Percentiles rank a stretch among this genome's conserved stretches.
Conservation (phyloP, 371 early-diverging fungal genomes). For the Zancudomyces culisetae region DNA sequence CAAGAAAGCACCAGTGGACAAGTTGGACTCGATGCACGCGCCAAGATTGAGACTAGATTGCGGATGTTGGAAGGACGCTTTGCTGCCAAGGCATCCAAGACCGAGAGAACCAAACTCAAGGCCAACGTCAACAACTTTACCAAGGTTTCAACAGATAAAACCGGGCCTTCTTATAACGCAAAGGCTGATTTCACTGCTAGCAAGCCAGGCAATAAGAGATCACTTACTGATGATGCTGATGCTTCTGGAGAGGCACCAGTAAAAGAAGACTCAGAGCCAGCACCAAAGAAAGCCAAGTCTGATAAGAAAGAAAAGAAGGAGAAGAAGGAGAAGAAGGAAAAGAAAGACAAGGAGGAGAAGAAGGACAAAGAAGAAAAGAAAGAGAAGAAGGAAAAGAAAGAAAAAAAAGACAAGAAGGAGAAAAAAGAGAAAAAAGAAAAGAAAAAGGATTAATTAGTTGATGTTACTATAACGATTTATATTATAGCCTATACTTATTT, state of each 20-base stretch:
- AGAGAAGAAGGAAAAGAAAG: constrained; percentile 26
- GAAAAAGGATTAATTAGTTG: neutral
- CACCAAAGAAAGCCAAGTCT: constrained; percentile 20
- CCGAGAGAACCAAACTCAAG: constrained; percentile 12
- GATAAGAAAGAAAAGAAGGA: constrained; percentile 27
- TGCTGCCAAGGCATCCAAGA: constrained; percentile 22
- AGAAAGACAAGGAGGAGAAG: constrained; percentile 17
- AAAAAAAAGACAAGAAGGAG: constrained; percentile 26
- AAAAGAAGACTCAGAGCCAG: constrained; percentile 5
- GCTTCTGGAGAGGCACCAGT: constrained; percentile 18
- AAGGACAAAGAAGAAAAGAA: constrained; percentile 21
- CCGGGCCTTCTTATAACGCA: constrained; percentile 24
- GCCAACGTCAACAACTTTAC: constrained; percentile 18
- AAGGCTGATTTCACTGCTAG: constrained; percentile 19
- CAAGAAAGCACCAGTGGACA: constrained; percentile 65
- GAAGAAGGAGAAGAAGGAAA: constrained; percentile 14
- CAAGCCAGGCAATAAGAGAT: constrained; percentile 2
- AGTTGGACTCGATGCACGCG: constrained; percentile 64
- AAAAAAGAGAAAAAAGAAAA: constrained; percentile 25
- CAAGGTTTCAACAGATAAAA: constrained; percentile 47
- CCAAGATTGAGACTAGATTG: constrained; percentile 70
- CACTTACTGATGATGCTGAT: constrained; percentile 11
- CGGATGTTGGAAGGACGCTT: constrained; percentile 59
- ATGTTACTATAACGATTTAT: neutral
- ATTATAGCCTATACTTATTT: neutral